phyloP scores from a whole-genome alignment of 2,329 filamentous ascomycete species.

The Stagonosporopsis chrysanthemi region DNA sequence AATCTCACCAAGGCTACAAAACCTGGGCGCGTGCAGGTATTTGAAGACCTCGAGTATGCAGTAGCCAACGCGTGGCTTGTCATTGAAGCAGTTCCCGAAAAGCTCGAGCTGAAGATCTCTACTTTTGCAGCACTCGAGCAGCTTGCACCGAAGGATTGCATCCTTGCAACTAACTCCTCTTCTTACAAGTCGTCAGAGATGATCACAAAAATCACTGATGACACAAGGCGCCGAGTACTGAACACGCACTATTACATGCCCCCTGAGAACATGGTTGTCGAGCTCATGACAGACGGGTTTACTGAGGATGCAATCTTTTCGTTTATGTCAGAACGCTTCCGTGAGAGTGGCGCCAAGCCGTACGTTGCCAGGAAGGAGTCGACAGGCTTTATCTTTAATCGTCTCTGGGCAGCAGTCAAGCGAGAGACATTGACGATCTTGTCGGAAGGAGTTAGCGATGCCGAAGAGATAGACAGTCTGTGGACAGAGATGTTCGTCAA shows the following conservation, averaged over 20 bases:
- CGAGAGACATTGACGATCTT: slow-evolving; percentile 60
- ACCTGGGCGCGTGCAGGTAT: slow-evolving; percentile 13
- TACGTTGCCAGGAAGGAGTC: slow-evolving; percentile 58
- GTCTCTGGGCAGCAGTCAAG: slow-evolving; percentile 65
- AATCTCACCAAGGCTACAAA: background rate
- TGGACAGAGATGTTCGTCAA: slow-evolving; percentile 53
- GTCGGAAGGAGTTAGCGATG: slow-evolving; percentile 58
- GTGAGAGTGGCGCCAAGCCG: slow-evolving; percentile 54
- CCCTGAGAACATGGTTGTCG: slow-evolving; percentile 52
- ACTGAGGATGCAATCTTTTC: slow-evolving; percentile 55
- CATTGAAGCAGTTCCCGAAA: slow-evolving; percentile 63
- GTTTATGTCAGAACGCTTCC: slow-evolving; percentile 54
- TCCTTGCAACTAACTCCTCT: slow-evolving; percentile 61
- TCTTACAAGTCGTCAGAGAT: slow-evolving; percentile 62
- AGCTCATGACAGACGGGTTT: slow-evolving; percentile 62
- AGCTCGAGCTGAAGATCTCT: slow-evolving; percentile 57
- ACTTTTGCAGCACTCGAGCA: slow-evolving; percentile 59
- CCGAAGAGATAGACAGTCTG: slow-evolving; percentile 59
- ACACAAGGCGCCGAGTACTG: slow-evolving; percentile 39
- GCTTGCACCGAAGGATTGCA: slow-evolving; percentile 54
- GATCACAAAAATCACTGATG: slow-evolving; percentile 52
- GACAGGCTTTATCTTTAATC: slow-evolving; percentile 64
- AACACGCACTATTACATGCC: slow-evolving; percentile 65
- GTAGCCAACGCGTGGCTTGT: slow-evolving; percentile 61
- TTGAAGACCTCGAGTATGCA: slow-evolving; percentile 51